These are phyloP conservation scores for Pleurozium schreberi DNA, from an alignment of 225 moss, liverwort and hornwort genomes.

Conservation along the genomic window DNA sequence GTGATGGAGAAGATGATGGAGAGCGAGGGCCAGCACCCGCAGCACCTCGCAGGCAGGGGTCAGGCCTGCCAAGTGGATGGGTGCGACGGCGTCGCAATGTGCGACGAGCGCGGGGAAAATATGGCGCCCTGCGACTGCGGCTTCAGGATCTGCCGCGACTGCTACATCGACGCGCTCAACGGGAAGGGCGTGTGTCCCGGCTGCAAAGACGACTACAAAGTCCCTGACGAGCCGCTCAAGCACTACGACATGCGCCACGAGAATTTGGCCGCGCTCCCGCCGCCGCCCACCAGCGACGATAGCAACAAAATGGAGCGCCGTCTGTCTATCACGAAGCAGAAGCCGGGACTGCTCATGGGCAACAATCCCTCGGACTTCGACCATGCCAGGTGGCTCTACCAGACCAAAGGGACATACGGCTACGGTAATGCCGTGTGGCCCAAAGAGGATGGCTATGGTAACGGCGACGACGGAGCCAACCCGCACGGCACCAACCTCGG, in stretches of 20 bases:
- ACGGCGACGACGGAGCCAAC: not conserved
- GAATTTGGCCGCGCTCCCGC: slow-evolving; percentile 54
- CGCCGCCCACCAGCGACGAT: slow-evolving; percentile 31
- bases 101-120: slow-evolving; percentile 63
- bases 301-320: slow-evolving; percentile 48
- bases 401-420: slow-evolving; percentile 48
- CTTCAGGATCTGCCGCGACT: slow-evolving; percentile 79
- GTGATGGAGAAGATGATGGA: slow-evolving; percentile 91
- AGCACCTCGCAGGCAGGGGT: slow-evolving; percentile 27
- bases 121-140: slow-evolving; percentile 68
- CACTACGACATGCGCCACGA: slow-evolving; percentile 6
- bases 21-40: slow-evolving; percentile 44
- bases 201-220: slow-evolving; percentile 78
- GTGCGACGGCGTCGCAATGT: slow-evolving; percentile 68
- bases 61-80: slow-evolving; percentile 47
- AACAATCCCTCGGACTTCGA: slow-evolving; percentile 63
- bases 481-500: not conserved
- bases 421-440: slow-evolving; percentile 58
- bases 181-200: slow-evolving; percentile 61
- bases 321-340: slow-evolving; percentile 59
- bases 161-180: slow-evolving; percentile 68
- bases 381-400: slow-evolving; percentile 79
- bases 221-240: slow-evolving; percentile 25
- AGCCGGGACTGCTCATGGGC: slow-evolving; percentile 52
- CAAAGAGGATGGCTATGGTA: slow-evolving; percentile 21